Evolutionary conservation across 768 basidiomycete species (phyloP), one percentile per base, ranked within the genome.

Genomic region (Phylloporus sp.): DNA sequence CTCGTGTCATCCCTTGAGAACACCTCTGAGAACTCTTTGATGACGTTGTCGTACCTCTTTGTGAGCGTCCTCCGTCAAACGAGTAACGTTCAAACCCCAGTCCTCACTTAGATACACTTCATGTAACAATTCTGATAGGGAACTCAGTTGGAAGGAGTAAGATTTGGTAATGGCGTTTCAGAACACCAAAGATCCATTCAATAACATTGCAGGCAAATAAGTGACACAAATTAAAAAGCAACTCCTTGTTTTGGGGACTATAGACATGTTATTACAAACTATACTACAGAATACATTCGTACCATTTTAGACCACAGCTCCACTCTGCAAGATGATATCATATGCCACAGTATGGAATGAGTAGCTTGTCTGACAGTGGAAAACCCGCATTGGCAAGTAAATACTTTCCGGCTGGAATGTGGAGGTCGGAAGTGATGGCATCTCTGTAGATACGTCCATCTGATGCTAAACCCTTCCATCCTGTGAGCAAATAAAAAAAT

Each of bases 261-360:
- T 29, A 12, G 12, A 29, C 12, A 12, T 29, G 12, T 8, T 29
- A 29, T 8, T 8, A 29, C 28, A 29, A 2, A 12, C 28, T 8
- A 29, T 29, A 29, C 9, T 8, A 29, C 8, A 29, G 10, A 29
- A 29, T 8, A 29, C 12, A 12, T 29, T 8, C 28, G 12, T 29
- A 29, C 28, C 28, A 5, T 29, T 29, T 29, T 29, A 12, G n/a
- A n/a, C n/a, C 28, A 29, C 28, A 12, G 28, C 28, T 12, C 34
- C 34, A 35, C n/a, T 35, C 34, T n/a, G 34, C 16, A 6, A 35
- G n/a, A 8, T 35, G 34, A n/a, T 35, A 35, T n/a, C 12, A n/a
- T 3, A 3, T 3, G 6, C 34, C 34, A 7, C 54, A 51, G 44
- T 74, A 76, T 20, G 73, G 75, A 2, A 74, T 63, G 0, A 77